phyloP scores from a whole-genome alignment of 2,329 filamentous ascomycete species.

The Camptophora hylomeconis region DNA sequence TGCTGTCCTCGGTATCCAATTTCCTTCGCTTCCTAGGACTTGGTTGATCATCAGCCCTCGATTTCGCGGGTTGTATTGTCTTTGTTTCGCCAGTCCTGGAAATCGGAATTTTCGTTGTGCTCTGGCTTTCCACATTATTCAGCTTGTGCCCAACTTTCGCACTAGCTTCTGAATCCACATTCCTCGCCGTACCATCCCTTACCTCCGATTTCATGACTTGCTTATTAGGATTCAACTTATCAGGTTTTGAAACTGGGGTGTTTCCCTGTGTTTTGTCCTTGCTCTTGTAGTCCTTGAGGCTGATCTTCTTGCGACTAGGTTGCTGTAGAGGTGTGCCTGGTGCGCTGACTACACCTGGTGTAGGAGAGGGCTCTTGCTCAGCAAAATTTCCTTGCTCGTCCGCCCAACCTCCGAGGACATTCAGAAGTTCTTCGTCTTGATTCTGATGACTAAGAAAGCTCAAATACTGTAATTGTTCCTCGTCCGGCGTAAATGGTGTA shows the following conservation, averaged over 20 bases:
- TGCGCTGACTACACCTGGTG: constrained; percentile 22
- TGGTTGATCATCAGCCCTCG: too few relatives aligned
- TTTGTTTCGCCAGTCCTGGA: too few relatives aligned
- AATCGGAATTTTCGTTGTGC: too few relatives aligned
- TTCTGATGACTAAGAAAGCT: constrained; percentile 48
- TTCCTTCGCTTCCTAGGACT: too few relatives aligned
- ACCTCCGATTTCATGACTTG: constrained; percentile 9
- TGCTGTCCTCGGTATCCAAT: too few relatives aligned
- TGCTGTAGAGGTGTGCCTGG: constrained; percentile 27
- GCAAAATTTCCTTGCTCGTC: constrained; percentile 32
- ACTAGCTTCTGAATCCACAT: too few relatives aligned
- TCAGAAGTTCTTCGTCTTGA: constrained; percentile 37
- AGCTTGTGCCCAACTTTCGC: too few relatives aligned
- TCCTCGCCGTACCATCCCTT: too few relatives aligned
- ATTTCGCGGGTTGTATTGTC: too few relatives aligned
- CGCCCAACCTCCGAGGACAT: constrained; percentile 39
- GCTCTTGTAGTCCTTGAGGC: constrained; percentile 47
- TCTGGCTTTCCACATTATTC: too few relatives aligned
- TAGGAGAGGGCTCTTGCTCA: constrained; percentile 28
- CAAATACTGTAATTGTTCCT: constrained; percentile 49
- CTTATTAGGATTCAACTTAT: constrained; percentile 4
- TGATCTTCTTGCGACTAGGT: constrained; percentile 47
- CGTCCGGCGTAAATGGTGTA: constrained; percentile 40
- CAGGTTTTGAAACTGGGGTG: constrained; percentile 2
- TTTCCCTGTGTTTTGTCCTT: constrained; percentile 31